Conservation (phyloP, 306 rosid species). For the Quercus dentata region DNA sequence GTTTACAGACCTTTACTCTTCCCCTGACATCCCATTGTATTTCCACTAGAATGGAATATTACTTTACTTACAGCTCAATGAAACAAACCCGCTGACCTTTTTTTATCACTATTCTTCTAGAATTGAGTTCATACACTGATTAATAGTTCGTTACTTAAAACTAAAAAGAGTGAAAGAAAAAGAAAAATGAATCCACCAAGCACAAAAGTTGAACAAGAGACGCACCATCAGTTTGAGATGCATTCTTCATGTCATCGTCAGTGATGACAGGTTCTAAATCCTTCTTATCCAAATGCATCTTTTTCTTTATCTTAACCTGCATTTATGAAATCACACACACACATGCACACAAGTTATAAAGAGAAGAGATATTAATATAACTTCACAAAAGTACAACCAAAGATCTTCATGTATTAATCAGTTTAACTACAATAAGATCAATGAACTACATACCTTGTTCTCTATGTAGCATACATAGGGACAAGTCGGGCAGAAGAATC, state of each 20-base stretch:
- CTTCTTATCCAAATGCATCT: slow-evolving; percentile 47
- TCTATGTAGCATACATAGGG: slow-evolving; percentile 55
- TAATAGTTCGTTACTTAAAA: background rate
- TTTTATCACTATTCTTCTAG: too few species aligned
- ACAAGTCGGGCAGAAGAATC: slow-evolving; percentile 62
- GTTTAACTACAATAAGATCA: background rate
- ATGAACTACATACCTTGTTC: slow-evolving; percentile 24
- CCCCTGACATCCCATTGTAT: too few species aligned
- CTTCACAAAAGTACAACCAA: background rate
- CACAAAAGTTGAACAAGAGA: background rate
- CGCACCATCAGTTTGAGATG: slow-evolving; percentile 56
- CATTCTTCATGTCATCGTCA: slow-evolving; percentile 50
- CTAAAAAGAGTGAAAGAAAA: background rate
- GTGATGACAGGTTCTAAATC: slow-evolving; percentile 53
- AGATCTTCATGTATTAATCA: background rate
- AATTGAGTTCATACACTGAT: background rate
- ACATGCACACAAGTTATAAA: background rate
- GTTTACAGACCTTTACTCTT: too few species aligned
- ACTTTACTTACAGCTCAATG: too few species aligned
- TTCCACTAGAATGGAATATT: too few species aligned
- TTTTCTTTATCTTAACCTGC: slow-evolving; percentile 64
- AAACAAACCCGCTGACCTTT: too few species aligned
- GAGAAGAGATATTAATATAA: background rate
- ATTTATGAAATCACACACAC: slow-evolving; percentile 2
- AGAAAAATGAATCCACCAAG: background rate